These are phyloP conservation scores for Puccinia hordei DNA, from an alignment of 1,284 basidiomycete species.

Conservation along the genomic window DNA sequence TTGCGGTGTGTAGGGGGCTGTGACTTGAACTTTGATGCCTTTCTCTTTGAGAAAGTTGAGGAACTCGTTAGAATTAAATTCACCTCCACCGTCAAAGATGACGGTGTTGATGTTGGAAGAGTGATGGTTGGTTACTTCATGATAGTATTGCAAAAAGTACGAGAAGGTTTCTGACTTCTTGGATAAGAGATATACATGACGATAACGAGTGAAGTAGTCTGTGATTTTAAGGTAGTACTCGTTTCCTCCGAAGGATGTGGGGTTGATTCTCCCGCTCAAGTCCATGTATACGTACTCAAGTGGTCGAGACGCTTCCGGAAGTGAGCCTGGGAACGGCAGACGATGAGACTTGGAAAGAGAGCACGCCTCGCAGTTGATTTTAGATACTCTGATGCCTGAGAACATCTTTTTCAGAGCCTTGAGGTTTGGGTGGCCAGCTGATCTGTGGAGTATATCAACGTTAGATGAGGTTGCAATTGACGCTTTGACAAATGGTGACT, in stretches of 20 bases:
- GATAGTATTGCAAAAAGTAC: background rate
- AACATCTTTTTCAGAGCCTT: background rate
- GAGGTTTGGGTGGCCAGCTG: conserved; percentile 4
- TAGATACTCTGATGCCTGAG: background rate
- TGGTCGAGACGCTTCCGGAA: background rate
- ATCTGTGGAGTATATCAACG: background rate
- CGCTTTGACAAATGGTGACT: background rate
- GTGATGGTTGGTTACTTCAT: background rate
- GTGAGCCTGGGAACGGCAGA: background rate
- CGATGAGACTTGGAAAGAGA: background rate
- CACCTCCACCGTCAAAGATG: conserved; percentile 17
- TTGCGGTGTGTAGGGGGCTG: conserved; percentile 17
- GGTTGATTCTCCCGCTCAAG: conserved; percentile 23
- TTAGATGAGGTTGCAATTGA: background rate
- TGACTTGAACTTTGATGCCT: background rate
- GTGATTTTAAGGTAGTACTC: conserved; percentile 33
- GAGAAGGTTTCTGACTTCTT: conserved; percentile 13
- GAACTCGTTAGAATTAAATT: conserved; percentile 14
- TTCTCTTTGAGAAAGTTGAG: background rate
- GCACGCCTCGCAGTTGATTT: conserved; percentile 10
- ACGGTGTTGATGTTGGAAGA: conserved; percentile 1
- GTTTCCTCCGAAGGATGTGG: background rate
- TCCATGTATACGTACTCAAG: background rate
- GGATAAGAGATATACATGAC: background rate
- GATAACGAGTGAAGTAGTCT: background rate